Conservation (phyloP, 257 asterid species). For the Solanum sparsipilum region DNA sequence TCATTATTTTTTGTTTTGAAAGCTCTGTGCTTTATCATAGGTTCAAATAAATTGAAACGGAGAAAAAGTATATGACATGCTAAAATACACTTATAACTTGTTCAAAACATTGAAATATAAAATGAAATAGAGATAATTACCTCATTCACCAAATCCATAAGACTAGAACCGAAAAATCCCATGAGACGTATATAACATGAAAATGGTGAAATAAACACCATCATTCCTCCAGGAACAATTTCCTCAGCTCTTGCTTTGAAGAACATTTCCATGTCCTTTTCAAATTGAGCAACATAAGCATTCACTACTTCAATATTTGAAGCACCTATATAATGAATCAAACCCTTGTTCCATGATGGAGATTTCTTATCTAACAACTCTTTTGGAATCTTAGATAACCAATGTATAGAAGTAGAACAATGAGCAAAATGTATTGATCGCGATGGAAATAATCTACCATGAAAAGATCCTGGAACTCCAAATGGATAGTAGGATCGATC, state of each 20-base stretch:
- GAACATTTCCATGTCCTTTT: conserved; percentile 16
- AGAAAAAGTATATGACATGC: no score
- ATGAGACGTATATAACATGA: no score
- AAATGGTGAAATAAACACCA: conserved; percentile 9
- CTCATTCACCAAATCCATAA: no score
- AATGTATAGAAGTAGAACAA: conserved; percentile 11
- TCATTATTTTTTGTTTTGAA: no score
- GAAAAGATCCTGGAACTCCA: conserved; percentile 26
- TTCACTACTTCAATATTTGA: not conserved
- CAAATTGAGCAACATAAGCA: conserved; percentile 19
- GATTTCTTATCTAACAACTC: not conserved
- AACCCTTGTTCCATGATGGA: conserved; percentile 13
- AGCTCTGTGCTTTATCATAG: no score
- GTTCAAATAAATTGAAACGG: no score
- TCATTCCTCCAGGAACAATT: conserved; percentile 17
- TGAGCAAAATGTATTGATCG: not conserved
- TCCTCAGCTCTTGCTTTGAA: conserved; percentile 24
- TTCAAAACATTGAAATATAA: no score
- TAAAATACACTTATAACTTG: no score
- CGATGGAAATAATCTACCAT: conserved; percentile 12
- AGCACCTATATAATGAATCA: conserved; percentile 8
- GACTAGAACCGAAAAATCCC: no score
- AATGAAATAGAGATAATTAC: no score
- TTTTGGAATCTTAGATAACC: conserved; percentile 29
- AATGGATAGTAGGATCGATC: conserved; percentile 11